Percentiles rank a stretch among this genome's conserved stretches.
These are phyloP conservation scores for Parsonsia alboflavescens DNA, from an alignment of 257 asterid species.

Conservation along the genomic window DNA sequence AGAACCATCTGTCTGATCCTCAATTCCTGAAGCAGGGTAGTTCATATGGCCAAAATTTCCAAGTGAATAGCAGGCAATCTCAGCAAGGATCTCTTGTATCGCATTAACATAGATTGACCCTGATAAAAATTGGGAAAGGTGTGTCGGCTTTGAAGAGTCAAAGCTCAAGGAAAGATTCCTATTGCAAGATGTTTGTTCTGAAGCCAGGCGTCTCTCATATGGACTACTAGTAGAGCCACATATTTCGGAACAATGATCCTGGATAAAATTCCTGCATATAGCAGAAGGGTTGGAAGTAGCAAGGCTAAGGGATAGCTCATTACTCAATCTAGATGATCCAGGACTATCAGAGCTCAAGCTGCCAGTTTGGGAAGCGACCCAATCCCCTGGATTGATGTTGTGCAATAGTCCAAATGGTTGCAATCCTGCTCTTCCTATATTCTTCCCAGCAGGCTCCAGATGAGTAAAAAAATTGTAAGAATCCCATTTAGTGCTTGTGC, in stretches of 20 bases:
- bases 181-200: slow-evolving; percentile 51
- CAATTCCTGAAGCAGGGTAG: slow-evolving; percentile 21
- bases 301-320: slow-evolving; percentile 67
- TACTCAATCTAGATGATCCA: slow-evolving; percentile 40
- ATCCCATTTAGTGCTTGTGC: slow-evolving; percentile 32
- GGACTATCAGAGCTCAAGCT: slow-evolving; percentile 25
- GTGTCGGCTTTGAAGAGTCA: slow-evolving; percentile 35
- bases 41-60: slow-evolving; percentile 28
- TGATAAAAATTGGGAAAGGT: slow-evolving; percentile 37
- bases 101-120: slow-evolving; percentile 53
- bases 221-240: slow-evolving; percentile 38
- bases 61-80: slow-evolving; percentile 49
- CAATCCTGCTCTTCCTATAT: slow-evolving; percentile 19
- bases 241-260: slow-evolving; percentile 52
- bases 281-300: slow-evolving; percentile 43
- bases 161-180: slow-evolving; percentile 38
- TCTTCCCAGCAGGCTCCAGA: slow-evolving; percentile 27
- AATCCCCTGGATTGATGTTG: slow-evolving; percentile 26
- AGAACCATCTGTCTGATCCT: slow-evolving; percentile 15
- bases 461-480: slow-evolving; percentile 22
- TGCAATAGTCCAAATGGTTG: slow-evolving; percentile 23
- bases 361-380: slow-evolving; percentile 33
- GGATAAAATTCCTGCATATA: slow-evolving; percentile 21
- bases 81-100: slow-evolving; percentile 76
- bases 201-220: slow-evolving; percentile 30